phyloP scores from a whole-genome alignment of 1,139 yeast species.

The Nakaseomyces sp. region DNA sequence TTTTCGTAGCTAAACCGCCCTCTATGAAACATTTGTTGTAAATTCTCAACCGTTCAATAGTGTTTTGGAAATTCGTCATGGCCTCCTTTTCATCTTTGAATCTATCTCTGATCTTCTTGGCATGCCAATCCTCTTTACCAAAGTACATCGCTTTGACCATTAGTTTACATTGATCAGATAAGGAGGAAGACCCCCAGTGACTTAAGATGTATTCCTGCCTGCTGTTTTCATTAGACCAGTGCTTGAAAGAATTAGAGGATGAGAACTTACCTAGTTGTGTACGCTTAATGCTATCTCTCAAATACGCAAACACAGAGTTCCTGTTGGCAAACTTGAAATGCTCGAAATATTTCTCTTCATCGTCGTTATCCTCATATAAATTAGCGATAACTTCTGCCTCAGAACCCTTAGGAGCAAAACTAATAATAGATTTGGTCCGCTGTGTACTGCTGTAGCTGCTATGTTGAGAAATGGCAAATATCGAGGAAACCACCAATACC shows the following conservation, averaged over 20 bases:
- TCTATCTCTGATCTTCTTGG: background rate
- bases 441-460: background rate
- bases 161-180: constrained; percentile 2
- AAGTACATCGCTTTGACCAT: constrained; percentile 5
- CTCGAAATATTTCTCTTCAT: background rate
- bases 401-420: background rate
- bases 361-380: background rate
- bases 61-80: background rate
- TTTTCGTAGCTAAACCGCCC: background rate
- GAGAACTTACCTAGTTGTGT: background rate
- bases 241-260: background rate
- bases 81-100: background rate
- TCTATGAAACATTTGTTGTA: constrained; percentile 11
- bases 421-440: background rate
- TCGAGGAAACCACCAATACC: background rate
- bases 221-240: background rate
- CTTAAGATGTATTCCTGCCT: background rate
- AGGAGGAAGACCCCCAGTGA: background rate
- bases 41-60: constrained; percentile 10
- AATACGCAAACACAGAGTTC: background rate
- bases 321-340: background rate
- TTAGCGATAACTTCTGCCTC: background rate
- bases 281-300: background rate
- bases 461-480: background rate
- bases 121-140: constrained; percentile 4